Percentiles rank a stretch among this genome's conserved stretches.
These are phyloP conservation scores for Candida andamanensis DNA, from an alignment of 805 yeast species.

Conservation along the genomic window DNA sequence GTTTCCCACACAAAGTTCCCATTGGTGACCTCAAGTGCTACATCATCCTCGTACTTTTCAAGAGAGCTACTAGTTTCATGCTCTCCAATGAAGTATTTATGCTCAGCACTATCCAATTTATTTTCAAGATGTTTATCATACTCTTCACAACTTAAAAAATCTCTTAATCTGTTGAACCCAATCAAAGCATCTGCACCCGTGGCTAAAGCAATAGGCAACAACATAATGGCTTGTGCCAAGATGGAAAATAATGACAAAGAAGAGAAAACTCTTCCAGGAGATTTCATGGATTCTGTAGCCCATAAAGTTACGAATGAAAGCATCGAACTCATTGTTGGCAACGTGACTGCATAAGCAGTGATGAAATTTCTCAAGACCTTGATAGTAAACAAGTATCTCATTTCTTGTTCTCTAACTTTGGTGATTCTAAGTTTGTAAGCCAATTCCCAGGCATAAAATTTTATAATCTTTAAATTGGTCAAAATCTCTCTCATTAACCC, in stretches of 20 bases:
- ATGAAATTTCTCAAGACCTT: conserved; percentile 38
- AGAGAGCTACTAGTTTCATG: conserved; percentile 1
- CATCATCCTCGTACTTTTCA: conserved; percentile 6
- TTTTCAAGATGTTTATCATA: conserved; percentile 12
- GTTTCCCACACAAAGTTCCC: conserved; percentile 30
- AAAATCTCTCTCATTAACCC: conserved; percentile 40
- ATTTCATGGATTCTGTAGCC: conserved; percentile 36
- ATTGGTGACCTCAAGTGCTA: conserved; percentile 20
- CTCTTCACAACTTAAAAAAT: conserved; percentile 23
- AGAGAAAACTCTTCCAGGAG: conserved; percentile 38
- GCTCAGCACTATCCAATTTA: conserved; percentile 6
- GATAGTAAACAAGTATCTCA: conserved; percentile 37
- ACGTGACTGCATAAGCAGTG: conserved; percentile 40
- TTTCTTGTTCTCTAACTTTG: conserved; percentile 34
- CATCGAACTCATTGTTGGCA: conserved; percentile 42
- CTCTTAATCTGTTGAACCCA: conserved; percentile 29
- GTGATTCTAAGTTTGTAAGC: conserved; percentile 35
- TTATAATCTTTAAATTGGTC: conserved; percentile 37
- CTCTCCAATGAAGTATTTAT: conserved; percentile 9
- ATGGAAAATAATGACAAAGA: conserved; percentile 38
- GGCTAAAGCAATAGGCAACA: conserved; percentile 40
- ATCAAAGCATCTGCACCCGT: conserved; percentile 42
- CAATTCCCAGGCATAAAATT: conserved; percentile 44
- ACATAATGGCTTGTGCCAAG: conserved; percentile 40
- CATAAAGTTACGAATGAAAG: conserved; percentile 41